These are phyloP conservation scores for Annulohypoxylon moriforme DNA, from an alignment of 495 filamentous ascomycete genomes.

Conservation along the genomic window DNA sequence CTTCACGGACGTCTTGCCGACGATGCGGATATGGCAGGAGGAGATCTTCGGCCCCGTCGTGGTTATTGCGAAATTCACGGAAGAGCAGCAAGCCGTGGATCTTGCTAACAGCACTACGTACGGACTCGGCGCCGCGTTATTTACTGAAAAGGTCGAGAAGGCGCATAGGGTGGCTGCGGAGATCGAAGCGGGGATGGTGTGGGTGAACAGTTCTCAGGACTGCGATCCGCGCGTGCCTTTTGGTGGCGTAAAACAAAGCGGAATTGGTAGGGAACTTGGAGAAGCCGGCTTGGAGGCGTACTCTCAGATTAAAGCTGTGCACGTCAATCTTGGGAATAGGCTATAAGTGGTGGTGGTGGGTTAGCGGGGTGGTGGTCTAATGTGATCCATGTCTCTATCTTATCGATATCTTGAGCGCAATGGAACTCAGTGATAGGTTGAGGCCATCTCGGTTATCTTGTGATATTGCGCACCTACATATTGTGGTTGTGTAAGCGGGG, in stretches of 20 bases:
- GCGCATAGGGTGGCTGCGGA: slow-evolving; percentile 7
- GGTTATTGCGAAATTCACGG: slow-evolving; percentile 6
- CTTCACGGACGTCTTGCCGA: slow-evolving; percentile 2
- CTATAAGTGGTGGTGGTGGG: neutral
- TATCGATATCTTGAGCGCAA: neutral
- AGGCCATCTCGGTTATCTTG: neutral
- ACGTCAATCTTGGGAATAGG: slow-evolving; percentile 10
- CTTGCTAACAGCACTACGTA: slow-evolving; percentile 8
- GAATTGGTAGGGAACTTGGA: slow-evolving; percentile 10
- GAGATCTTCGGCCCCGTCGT: slow-evolving; percentile 12
- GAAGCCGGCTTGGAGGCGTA: slow-evolving; percentile 19
- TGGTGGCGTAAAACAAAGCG: slow-evolving; percentile 11
- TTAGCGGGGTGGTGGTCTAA: too few species aligned
- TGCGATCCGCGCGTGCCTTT: slow-evolving; percentile 7
- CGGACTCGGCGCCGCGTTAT: slow-evolving; percentile 13
- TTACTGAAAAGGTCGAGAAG: neutral
- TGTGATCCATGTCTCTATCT: neutral
- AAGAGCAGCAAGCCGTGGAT: slow-evolving; percentile 8
- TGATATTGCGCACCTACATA: neutral
- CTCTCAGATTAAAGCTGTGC: slow-evolving; percentile 7
- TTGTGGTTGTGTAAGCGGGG: neutral
- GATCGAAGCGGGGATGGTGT: slow-evolving; percentile 15
- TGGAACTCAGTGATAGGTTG: neutral
- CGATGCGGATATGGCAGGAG: slow-evolving; percentile 16
- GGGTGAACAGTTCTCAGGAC: slow-evolving; percentile 12